Evolutionary conservation across 768 basidiomycete genomes (phyloP), one percentile per base, ranked within the genome.

Genomic region (Sporobolomyces phaffii): DNA sequence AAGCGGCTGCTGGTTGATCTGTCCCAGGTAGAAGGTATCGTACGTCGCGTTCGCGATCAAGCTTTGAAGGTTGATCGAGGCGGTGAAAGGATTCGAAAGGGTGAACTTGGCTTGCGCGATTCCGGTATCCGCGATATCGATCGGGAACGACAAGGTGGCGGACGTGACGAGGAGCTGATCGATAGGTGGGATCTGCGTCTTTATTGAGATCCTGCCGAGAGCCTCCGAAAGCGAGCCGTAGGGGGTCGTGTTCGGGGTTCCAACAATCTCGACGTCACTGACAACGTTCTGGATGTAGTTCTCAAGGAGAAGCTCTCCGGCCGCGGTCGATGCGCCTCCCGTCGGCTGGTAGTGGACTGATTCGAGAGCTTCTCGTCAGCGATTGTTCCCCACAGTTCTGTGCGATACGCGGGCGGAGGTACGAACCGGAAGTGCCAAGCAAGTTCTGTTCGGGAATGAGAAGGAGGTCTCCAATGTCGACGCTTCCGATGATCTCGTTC

Each of bases 1-100:
- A 5, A 58, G 58, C 20, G 59, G 53, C 17, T 48, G 68, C 54
- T 64, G 63, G 64, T 70, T 70, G 64, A 70, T 70, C 60, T 60
- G 59, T 8, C 87, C 86, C 15, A 89, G 75, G 2, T 80, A 81
- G 53, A 88, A 73, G 54, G 80, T 80, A 29, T 82, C 80, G 79
- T 82, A 86, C 2, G 80, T 82, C 0, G 83, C 87, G 13, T 77
- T 81, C 1, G 86, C 83, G 7, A 77, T 78, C 22, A 88, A 75
- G 48, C 78, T 76, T n/a, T 85, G 75, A 26, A 89, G 76, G 74
- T 84, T 86, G 75, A 89, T 84, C 74, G 83, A 84, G n/a, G 87
- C 86, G 0, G 86, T 87, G 78, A 89, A 89, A 0, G 86, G 86
- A 73, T 89, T 87, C 24, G 80, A 78, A 38, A 89, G 79, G 2